A percentile compares a stretch with the other conserved stretches of the same genome.
Conservation (phyloP, 768 basidiomycete species). For the Astraeus odoratus region DNA sequence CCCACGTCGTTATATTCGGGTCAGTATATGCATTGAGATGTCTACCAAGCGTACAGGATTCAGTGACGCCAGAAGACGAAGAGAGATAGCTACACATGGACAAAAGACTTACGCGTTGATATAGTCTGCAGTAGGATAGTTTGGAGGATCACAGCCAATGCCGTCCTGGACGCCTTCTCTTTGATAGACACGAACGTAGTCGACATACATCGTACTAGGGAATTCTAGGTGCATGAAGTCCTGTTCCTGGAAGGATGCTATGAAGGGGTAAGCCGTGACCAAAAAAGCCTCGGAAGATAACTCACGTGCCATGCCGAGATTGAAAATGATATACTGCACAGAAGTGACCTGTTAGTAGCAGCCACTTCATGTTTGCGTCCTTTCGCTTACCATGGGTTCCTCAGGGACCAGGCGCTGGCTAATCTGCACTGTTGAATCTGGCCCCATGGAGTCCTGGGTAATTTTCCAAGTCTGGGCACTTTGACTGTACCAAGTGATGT, state of each 20-base stretch:
- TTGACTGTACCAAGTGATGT: conserved; percentile 78
- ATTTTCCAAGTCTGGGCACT: conserved; percentile 67
- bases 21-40: conserved; percentile 59
- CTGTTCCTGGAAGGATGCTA: conserved; percentile 62
- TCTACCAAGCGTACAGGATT: conserved; percentile 7
- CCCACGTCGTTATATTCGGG: conserved; percentile 84
- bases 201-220: conserved; percentile 77
- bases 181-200: conserved; percentile 89
- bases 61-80: neutral
- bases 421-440: conserved; percentile 54
- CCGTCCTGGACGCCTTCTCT: conserved; percentile 59
- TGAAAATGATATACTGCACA: conserved; percentile 72
- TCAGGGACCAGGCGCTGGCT: conserved; percentile 67
- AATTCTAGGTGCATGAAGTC: conserved; percentile 69
- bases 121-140: conserved; percentile 74
- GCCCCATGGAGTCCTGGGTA: conserved; percentile 55
- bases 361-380: neutral
- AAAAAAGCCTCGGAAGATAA: neutral
- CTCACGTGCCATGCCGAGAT: conserved; percentile 70
- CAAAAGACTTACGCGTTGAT: conserved; percentile 47
- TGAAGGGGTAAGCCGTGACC: conserved; percentile 3
- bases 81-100: neutral
- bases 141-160: conserved; percentile 73
- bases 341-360: conserved; percentile 6
- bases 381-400: conserved; percentile 79